These are phyloP conservation scores for Stemphylium lycopersici DNA, from an alignment of 2,329 filamentous ascomycete genomes.

Conservation along the genomic window DNA sequence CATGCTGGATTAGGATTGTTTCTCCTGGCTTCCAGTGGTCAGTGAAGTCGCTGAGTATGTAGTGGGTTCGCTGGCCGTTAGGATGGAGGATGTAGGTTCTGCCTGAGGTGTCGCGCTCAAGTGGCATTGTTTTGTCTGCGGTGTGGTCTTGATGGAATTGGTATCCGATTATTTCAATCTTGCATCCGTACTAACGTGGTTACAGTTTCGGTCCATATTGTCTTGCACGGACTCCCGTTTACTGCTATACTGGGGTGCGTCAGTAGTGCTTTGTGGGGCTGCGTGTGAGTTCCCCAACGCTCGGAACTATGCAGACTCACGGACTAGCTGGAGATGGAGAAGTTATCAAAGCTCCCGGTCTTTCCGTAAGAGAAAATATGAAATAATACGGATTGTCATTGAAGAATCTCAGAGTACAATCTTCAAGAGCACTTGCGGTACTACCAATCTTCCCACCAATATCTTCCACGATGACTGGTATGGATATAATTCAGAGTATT, in stretches of 20 bases:
- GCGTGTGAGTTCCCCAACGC: conserved; percentile 3
- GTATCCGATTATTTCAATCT: background rate
- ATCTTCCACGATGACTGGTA: conserved; percentile 13
- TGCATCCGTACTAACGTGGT: background rate
- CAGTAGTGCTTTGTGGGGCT: conserved; percentile 9
- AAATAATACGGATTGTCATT: background rate
- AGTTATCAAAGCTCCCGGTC: background rate
- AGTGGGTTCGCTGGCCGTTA: conserved; percentile 41
- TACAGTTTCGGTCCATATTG: background rate
- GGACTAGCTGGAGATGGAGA: background rate
- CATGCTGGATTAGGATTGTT: conserved; percentile 49
- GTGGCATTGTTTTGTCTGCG: conserved; percentile 20
- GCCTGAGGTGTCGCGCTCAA: conserved; percentile 25
- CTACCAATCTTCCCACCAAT: background rate
- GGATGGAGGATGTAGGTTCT: conserved; percentile 38
- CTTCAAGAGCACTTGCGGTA: background rate
- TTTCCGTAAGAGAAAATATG: background rate
- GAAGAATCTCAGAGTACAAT: background rate
- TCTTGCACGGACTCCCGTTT: too few species aligned
- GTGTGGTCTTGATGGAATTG: too few species aligned
- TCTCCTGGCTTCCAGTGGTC: conserved; percentile 42
- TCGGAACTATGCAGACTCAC: background rate
- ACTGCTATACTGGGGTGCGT: background rate
- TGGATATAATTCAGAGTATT: conserved; percentile 7
- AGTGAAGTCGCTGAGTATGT: conserved; percentile 34